Conservation (phyloP, 139 green algal genomes). For the Edaphochlamys debaryana region DNA sequence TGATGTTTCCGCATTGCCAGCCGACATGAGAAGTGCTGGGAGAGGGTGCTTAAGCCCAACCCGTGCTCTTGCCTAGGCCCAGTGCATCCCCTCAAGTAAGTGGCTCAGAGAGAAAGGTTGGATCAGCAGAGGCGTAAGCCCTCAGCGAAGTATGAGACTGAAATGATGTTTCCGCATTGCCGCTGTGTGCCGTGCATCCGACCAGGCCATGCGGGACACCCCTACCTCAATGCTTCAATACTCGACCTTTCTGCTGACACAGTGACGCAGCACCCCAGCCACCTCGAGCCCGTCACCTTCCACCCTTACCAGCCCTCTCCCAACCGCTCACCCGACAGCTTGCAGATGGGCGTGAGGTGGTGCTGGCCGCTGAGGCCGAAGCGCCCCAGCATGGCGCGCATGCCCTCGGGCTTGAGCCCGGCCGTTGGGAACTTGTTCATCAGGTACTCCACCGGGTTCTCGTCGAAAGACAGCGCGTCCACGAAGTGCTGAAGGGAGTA, state of each 20-base stretch:
- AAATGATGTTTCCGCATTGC: background rate
- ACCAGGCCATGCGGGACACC: too few species aligned
- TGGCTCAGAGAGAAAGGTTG: conserved; percentile 20
- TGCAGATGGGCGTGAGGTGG: conserved; percentile 95
- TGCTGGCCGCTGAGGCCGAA: conserved; percentile 97
- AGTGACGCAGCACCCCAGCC: background rate
- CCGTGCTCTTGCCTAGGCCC: background rate
- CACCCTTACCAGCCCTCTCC: too few species aligned
- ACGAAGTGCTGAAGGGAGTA: conserved; percentile 94
- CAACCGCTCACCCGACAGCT: conserved; percentile 81
- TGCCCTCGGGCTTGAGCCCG: conserved; percentile 87
- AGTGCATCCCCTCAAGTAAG: background rate
- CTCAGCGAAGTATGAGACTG: conserved; percentile 20
- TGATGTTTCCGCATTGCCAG: too few species aligned
- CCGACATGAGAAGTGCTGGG: too few species aligned
- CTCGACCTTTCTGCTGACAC: background rate
- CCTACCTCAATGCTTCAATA: too few species aligned
- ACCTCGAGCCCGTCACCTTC: background rate
- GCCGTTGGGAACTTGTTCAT: conserved; percentile 75
- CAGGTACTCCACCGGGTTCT: conserved; percentile 96
- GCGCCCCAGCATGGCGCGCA: conserved; percentile 91
- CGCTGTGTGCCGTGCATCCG: background rate
- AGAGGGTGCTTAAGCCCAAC: too few species aligned
- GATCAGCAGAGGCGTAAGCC: background rate
- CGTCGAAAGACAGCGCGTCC: conserved; percentile 94